A percentile compares a stretch with the other conserved stretches of the same genome.
These are phyloP conservation scores for Eucalyptus polyanthemos DNA, from an alignment of 345 rosid genomes.

Conservation along the genomic window DNA sequence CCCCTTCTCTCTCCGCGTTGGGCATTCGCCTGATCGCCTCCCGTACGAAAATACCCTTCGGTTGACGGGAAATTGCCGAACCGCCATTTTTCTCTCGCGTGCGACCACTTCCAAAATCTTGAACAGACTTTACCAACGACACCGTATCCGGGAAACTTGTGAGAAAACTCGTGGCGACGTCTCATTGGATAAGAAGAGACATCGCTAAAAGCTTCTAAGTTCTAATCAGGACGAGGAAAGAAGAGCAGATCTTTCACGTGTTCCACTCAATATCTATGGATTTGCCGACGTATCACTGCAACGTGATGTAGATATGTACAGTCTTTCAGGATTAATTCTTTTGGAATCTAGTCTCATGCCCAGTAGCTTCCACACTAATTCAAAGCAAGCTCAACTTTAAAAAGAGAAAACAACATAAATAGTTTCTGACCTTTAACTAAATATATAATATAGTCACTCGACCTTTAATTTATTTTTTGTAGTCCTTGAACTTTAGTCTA, in stretches of 20 bases:
- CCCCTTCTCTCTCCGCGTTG: not conserved
- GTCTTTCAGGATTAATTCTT: not conserved
- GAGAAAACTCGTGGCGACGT: not conserved
- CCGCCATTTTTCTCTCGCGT: not conserved
- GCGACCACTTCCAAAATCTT: not conserved
- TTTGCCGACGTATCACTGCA: accelerated
- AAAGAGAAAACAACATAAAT: too few species aligned
- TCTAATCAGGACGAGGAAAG: not conserved
- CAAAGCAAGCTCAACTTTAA: not conserved
- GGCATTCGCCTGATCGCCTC: not conserved
- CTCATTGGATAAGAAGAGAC: not conserved
- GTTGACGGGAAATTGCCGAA: not conserved
- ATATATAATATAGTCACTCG: not conserved
- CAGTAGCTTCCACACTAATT: not conserved
- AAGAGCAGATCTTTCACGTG: not conserved
- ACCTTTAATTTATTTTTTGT: not conserved
- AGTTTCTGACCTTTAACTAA: accelerated
- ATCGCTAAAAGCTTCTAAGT: not conserved
- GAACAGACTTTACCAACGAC: not conserved
- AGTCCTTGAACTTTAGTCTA: not conserved
- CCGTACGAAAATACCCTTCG: not conserved
- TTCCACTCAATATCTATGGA: not conserved
- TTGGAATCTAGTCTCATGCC: not conserved
- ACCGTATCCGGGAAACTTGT: not conserved
- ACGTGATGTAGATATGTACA: accelerated